Percentiles rank a stretch among this genome's conserved stretches.
Evolutionary conservation across 768 basidiomycete species (phyloP).

Genomic region (Melanogaster broomeanus): DNA sequence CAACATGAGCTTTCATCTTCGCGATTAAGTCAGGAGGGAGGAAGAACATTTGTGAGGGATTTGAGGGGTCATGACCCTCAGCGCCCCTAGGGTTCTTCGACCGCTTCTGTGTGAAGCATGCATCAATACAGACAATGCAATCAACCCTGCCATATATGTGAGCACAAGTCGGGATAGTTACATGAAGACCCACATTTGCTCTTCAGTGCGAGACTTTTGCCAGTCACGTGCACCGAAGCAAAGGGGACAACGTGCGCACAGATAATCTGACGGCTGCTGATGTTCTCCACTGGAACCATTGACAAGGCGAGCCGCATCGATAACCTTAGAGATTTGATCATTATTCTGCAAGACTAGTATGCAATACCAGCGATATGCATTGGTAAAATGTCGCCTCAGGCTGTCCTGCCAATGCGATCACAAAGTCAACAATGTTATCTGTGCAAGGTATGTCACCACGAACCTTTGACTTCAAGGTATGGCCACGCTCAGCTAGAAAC

Average conservation of each 20-base stretch:
- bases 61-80: background rate
- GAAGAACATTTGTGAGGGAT: slow-evolving; percentile 7
- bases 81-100: slow-evolving; percentile 12
- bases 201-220: background rate
- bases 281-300: background rate
- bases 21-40: slow-evolving; percentile 13
- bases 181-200: background rate
- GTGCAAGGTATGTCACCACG: background rate
- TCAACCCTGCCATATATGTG: slow-evolving; percentile 18
- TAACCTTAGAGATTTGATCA: slow-evolving; percentile 23
- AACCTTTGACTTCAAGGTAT: slow-evolving; percentile 14
- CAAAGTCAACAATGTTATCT: background rate
- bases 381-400: slow-evolving; percentile 21
- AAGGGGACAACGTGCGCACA: slow-evolving; percentile 18
- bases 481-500: slow-evolving; percentile 8
- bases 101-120: slow-evolving; percentile 36
- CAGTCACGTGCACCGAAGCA: slow-evolving; percentile 3
- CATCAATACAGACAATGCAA: slow-evolving; percentile 34
- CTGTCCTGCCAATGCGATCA: slow-evolving; percentile 18
- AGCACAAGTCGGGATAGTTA: background rate
- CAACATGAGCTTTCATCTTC: slow-evolving; percentile 14
- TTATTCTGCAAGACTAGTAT: slow-evolving; percentile 4
- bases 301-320: background rate
- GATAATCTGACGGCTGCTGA: slow-evolving; percentile 14
- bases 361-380: slow-evolving; percentile 26